Conservation (phyloP, 2,329 filamentous ascomycete species). For the Hawksworthiomyces lignivorus region DNA sequence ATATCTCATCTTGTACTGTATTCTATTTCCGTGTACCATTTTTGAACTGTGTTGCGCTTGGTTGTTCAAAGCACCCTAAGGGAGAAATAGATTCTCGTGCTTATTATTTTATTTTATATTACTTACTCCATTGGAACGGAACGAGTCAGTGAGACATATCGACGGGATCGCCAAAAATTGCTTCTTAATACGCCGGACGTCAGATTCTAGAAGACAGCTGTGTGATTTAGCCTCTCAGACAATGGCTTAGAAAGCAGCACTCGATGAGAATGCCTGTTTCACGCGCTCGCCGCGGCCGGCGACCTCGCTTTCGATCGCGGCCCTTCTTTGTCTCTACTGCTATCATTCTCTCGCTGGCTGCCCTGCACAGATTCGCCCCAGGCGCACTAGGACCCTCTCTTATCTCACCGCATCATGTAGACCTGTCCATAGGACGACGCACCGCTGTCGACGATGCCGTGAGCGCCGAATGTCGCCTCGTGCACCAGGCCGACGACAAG, state of each 20-base stretch:
- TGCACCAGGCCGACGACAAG: conserved; percentile 70
- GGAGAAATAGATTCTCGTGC: too few relatives aligned
- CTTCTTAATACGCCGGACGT: too few relatives aligned
- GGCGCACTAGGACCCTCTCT: not conserved
- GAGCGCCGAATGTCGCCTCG: conserved; percentile 60
- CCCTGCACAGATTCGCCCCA: conserved; percentile 25
- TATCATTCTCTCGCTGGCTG: conserved; percentile 35
- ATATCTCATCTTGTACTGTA: too few relatives aligned
- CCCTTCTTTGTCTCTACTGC: conserved; percentile 43
- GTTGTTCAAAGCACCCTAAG: too few relatives aligned
- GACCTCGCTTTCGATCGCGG: conserved; percentile 33
- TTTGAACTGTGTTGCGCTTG: too few relatives aligned
- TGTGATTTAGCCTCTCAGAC: not conserved
- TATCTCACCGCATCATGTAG: not conserved
- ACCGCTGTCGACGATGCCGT: conserved; percentile 15
- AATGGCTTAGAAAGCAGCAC: not conserved
- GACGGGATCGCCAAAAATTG: too few relatives aligned
- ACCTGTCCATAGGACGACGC: not conserved
- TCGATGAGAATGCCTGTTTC: conserved; percentile 18
- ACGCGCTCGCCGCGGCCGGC: conserved; percentile 17
- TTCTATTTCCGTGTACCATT: too few relatives aligned
- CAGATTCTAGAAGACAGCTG: too few relatives aligned
- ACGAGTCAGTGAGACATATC: too few relatives aligned
- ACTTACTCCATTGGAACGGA: too few relatives aligned
- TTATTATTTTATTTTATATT: too few relatives aligned